A percentile compares a stretch with the other conserved stretches of the same genome.
Conservation (phyloP, 2,329 filamentous ascomycete species). For the Aspergillus luchuensis region DNA sequence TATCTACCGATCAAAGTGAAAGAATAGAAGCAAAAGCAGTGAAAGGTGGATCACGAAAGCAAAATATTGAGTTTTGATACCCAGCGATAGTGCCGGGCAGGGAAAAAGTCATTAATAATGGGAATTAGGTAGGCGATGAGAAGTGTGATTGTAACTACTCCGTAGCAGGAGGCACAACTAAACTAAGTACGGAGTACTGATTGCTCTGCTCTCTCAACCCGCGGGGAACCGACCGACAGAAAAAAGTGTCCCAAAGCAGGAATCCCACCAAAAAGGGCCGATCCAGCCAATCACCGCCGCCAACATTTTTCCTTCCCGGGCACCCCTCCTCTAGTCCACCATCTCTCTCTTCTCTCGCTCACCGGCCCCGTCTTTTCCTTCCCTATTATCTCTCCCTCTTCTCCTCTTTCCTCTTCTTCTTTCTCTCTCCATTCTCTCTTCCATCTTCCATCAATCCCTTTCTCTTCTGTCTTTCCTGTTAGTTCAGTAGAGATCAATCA, state of each 20-base stretch:
- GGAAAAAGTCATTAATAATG: constrained; percentile 15
- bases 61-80: constrained; percentile 2
- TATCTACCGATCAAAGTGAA: neutral
- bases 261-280: neutral
- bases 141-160: constrained; percentile 5
- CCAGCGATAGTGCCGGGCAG: neutral
- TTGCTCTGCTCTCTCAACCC: constrained; percentile 1
- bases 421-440: constrained; percentile 17
- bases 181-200: no score
- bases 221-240: constrained; percentile 31
- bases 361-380: constrained; percentile 13
- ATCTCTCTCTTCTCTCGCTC: constrained; percentile 17
- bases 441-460: constrained; percentile 6
- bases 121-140: neutral
- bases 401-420: constrained; percentile 22
- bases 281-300: constrained; percentile 27
- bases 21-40: neutral
- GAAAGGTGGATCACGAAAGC: neutral
- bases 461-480: constrained; percentile 8
- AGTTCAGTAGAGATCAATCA: constrained; percentile 14
- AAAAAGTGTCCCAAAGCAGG: constrained; percentile 8
- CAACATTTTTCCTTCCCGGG: constrained; percentile 41
- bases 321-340: constrained; percentile 22
- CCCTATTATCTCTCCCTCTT: constrained; percentile 31
- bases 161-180: neutral